Evolutionary conservation across 306 rosid species (phyloP).

Genomic region (Prosopis cineraria): DNA sequence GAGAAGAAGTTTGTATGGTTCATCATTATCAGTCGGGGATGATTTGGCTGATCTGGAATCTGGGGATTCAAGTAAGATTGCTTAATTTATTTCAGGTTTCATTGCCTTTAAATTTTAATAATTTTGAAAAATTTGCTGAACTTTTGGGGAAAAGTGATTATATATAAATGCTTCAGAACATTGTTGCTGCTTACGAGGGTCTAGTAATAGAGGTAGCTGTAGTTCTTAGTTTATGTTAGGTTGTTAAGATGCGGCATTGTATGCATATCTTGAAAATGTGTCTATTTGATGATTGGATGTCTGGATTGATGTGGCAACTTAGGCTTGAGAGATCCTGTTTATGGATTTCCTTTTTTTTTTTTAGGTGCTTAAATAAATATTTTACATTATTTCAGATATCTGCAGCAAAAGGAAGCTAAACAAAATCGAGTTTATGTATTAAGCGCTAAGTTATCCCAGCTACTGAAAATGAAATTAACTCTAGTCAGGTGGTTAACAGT

Average conservation of each 20-base stretch:
- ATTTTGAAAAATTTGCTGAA: conserved; percentile 24
- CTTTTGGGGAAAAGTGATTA: conserved; percentile 20
- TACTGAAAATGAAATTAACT: background rate
- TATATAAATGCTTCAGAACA: conserved; percentile 7
- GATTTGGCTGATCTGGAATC: conserved; percentile 62
- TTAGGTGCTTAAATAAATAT: conserved; percentile 18
- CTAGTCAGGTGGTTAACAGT: background rate
- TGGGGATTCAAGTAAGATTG: conserved; percentile 80
- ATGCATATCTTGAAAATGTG: background rate
- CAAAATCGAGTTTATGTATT: background rate
- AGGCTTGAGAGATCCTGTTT: background rate
- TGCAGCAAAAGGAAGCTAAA: conserved; percentile 10
- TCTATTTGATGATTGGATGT: background rate
- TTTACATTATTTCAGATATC: background rate
- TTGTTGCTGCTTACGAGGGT: conserved; percentile 27
- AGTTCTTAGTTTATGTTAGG: conserved; percentile 4
- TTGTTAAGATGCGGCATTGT: conserved; percentile 1
- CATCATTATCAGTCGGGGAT: conserved; percentile 65
- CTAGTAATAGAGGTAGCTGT: conserved; percentile 27
- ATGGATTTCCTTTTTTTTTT: background rate
- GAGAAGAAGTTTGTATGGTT: conserved; percentile 92
- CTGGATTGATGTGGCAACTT: conserved; percentile 6
- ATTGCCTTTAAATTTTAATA: conserved; percentile 32
- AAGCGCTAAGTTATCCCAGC: background rate
- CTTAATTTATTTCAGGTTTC: conserved; percentile 35